phyloP scores from a whole-genome alignment of 495 filamentous ascomycete genomes.

The Collariella sp. region DNA sequence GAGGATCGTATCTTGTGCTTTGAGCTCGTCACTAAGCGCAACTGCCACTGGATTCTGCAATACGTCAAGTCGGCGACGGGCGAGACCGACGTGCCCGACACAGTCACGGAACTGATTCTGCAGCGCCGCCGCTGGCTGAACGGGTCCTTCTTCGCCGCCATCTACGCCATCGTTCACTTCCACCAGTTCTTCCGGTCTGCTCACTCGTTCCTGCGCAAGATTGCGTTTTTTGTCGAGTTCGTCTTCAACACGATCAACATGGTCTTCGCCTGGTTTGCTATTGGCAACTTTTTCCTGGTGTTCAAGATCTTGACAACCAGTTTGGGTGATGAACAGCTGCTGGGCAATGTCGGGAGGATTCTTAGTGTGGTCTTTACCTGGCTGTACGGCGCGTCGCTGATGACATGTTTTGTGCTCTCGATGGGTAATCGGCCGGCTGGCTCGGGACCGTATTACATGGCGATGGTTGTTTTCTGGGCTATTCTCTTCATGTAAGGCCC shows the following conservation, averaged over 20 bases:
- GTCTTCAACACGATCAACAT: conserved; percentile 89
- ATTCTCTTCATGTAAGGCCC: conserved; percentile 80
- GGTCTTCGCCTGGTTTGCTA: conserved; percentile 98
- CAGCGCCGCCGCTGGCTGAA: conserved; percentile 97
- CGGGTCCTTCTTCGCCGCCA: conserved; percentile 95
- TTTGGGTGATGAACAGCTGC: conserved; percentile 55
- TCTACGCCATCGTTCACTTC: conserved; percentile 90
- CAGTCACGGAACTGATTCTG: conserved; percentile 89
- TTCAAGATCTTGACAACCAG: conserved; percentile 94
- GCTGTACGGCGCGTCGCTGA: conserved; percentile 84
- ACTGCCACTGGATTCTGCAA: conserved; percentile 91
- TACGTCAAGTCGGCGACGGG: conserved; percentile 96
- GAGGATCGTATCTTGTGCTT: conserved; percentile 99
- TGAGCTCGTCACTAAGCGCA: conserved; percentile 94
- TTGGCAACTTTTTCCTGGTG: conserved; percentile 99
- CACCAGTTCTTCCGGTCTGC: conserved; percentile 89
- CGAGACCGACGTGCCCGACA: conserved; percentile 96
- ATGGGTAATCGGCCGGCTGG: conserved; percentile 95
- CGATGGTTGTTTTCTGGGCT: conserved; percentile 95
- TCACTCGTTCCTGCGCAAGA: conserved; percentile 78
- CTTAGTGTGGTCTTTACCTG: conserved; percentile 90
- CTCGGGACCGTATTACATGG: conserved; percentile 87
- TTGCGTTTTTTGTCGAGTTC: conserved; percentile 87
- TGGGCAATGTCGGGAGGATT: conserved; percentile 66
- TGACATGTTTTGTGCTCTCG: conserved; percentile 91